Base-by-base conservation (phyloP, 2,329 filamentous ascomycete species). In the Bertia moriformis region DNA sequence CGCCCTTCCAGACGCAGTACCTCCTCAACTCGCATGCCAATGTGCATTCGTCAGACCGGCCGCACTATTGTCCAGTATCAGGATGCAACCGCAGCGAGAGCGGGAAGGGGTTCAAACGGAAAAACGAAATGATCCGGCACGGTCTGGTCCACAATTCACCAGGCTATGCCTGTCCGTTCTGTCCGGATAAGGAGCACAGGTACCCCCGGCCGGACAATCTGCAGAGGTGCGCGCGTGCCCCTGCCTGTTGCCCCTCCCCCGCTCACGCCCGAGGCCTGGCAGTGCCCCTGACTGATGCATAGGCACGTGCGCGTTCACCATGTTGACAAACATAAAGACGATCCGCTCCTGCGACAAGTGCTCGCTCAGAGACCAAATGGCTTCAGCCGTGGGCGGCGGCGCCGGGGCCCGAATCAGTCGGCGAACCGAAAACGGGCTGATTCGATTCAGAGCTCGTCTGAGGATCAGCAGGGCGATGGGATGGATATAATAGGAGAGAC, bases 131-230 rank as follows among this genome's bases (percentile, higher is more conserved):
- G 77, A 81, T 81, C 37, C 61, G 77, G 19, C 77, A 82, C 51
- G 88, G 89, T 1, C 70, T 96, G 3, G 91, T 96, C 3, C 91
- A 98, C 52, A 81, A 87, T 46, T 93, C 86, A 4, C 91, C 91
- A 1, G 89, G 89, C 43, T 98, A 96, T 51, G 78, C 94, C 19
- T 98, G 91, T 56, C 91, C 91, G 0, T 96, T 95, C 54, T 98
- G 91, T 56, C 83, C 86, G 1, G 87, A 94, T 51, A 72, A 87
- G 47, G 87, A 95, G 55, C 89, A 95, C 57, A 88, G 83, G 54
- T 96, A 96, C 56, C 91, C 91, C 4, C 71, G 91, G 48, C 91
- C 91, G 22, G 91, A 98, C 57, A 96, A 96, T 65, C 63, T 98
- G 41, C 89, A 95, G 64, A 78, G 89, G 85, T 93, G 67, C 46